Conservation (phyloP, 495 filamentous ascomycete species). For the Chaetomium cochliodes region DNA sequence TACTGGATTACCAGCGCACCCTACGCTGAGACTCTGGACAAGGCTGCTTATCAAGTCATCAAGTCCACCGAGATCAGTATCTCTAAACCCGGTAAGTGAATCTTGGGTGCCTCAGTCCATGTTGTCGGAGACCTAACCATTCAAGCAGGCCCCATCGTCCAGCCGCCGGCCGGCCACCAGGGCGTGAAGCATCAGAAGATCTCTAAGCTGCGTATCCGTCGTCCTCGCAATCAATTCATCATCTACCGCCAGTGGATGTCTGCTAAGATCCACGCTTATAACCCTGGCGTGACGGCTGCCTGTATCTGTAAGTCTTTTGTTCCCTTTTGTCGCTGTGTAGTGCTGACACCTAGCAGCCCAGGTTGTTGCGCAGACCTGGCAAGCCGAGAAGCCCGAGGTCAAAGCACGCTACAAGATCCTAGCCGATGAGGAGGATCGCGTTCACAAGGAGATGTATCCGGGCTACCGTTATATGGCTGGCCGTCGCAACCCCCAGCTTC, state of each 20-base stretch:
- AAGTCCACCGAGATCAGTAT: background rate
- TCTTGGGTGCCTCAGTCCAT: background rate
- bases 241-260: slow-evolving; percentile 24
- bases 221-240: slow-evolving; percentile 25
- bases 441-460: slow-evolving; percentile 18
- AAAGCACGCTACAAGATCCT: slow-evolving; percentile 24
- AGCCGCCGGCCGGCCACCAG: background rate
- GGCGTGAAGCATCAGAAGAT: background rate
- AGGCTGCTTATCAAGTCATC: background rate
- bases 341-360: slow-evolving; percentile 20
- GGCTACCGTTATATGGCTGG: slow-evolving; percentile 21
- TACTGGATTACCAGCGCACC: slow-evolving; percentile 16
- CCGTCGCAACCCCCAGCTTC: slow-evolving; percentile 18
- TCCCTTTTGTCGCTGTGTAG: background rate
- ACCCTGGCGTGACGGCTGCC: slow-evolving; percentile 11
- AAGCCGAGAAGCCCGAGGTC: slow-evolving; percentile 16
- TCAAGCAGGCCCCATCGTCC: slow-evolving; percentile 2
- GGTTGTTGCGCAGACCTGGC: slow-evolving; percentile 22
- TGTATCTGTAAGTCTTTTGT: background rate
- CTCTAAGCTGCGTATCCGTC: slow-evolving; percentile 12
- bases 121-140: background rate
- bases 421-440: slow-evolving; percentile 15
- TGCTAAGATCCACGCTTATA: slow-evolving; percentile 10
- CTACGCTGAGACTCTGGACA: slow-evolving; percentile 8
- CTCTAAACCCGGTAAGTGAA: slow-evolving; percentile 3